phyloP scores from a whole-genome alignment of 306 rosid genomes.

The Benincasa hispida region DNA sequence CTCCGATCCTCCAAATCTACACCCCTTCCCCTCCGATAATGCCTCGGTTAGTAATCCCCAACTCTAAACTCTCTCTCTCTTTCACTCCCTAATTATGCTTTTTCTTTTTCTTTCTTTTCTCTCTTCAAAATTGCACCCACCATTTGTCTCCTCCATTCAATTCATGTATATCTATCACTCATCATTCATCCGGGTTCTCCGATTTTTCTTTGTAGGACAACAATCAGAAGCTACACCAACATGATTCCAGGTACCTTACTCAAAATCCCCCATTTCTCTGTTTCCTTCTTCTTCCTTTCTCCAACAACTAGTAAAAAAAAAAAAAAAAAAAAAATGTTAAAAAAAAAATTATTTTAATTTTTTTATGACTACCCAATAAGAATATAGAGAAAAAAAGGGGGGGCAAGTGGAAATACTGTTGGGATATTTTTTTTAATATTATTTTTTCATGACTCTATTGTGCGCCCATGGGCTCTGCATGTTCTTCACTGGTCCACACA shows the following conservation, averaged over 20 bases:
- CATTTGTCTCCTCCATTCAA: too few species aligned
- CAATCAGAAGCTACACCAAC: background rate
- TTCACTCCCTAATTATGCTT: background rate
- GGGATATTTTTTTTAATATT: background rate
- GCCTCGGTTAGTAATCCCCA: constrained; percentile 37
- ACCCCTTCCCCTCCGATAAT: background rate
- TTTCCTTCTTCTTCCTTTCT: background rate
- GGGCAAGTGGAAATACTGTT: constrained; percentile 62
- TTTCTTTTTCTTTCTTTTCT: background rate
- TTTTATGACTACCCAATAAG: background rate
- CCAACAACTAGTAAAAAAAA: background rate
- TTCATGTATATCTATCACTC: too few species aligned
- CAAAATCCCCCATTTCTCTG: background rate
- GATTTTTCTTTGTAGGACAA: background rate
- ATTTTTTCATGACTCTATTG: constrained; percentile 14
- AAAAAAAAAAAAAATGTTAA: too few species aligned
- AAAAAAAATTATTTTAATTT: background rate
- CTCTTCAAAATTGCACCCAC: too few species aligned
- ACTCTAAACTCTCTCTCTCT: background rate
- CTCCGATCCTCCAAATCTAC: constrained; percentile 25
- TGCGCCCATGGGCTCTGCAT: constrained; percentile 58
- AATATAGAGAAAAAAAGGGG: background rate
- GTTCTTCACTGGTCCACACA: constrained; percentile 67
- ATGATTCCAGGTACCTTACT: background rate
- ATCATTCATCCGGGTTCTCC: background rate